Conservation (phyloP, 306 rosid genomes). For the Spatholobus suberectus region DNA sequence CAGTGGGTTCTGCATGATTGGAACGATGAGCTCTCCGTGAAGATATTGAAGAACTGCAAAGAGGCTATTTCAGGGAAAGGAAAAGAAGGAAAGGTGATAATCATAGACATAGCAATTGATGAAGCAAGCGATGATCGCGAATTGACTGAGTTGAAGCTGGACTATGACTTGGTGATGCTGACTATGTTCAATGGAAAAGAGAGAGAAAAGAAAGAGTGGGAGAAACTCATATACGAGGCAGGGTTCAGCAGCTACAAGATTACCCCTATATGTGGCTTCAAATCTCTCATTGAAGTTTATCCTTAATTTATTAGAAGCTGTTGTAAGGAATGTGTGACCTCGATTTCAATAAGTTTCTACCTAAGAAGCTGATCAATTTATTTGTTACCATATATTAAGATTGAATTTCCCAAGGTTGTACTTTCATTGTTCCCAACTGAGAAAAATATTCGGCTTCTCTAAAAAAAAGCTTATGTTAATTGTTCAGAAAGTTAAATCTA, state of each 20-base stretch:
- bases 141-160: constrained; percentile 46
- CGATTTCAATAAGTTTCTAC: neutral
- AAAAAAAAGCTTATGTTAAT: too few relatives aligned
- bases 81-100: constrained; percentile 55
- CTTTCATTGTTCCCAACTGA: too few relatives aligned
- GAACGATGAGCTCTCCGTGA: constrained; percentile 52
- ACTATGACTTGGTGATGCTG: constrained; percentile 59
- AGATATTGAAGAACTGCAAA: constrained; percentile 59
- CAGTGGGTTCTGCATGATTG: constrained; percentile 53
- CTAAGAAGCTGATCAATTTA: neutral
- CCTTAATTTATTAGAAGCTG: constrained; percentile 40
- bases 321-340: neutral
- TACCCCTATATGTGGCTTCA: constrained; percentile 45
- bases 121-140: constrained; percentile 38
- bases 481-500: too few relatives aligned
- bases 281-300: constrained; percentile 65
- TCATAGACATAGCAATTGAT: constrained; percentile 60
- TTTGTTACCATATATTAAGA: neutral
- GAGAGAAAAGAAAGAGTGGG: constrained; percentile 59
- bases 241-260: constrained; percentile 60
- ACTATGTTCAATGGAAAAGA: constrained; percentile 44
- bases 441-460: too few relatives aligned
- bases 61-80: constrained; percentile 52
- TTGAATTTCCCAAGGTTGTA: too few relatives aligned
- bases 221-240: constrained; percentile 53